These are phyloP conservation scores for Talaromyces adpressus DNA, from an alignment of 495 filamentous ascomycete genomes.

Conservation along the genomic window DNA sequence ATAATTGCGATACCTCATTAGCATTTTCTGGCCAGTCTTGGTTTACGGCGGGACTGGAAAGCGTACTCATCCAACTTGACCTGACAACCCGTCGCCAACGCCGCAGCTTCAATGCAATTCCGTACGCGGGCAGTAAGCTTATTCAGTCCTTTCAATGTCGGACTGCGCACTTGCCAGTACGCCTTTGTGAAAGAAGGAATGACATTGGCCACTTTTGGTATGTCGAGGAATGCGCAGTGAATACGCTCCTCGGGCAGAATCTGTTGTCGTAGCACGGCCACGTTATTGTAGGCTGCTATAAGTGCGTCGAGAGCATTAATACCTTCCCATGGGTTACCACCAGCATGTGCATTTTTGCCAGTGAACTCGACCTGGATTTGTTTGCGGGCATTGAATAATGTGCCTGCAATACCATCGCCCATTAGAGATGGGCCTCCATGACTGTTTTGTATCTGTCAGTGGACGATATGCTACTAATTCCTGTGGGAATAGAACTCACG, in stretches of 20 bases:
- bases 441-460: neutral
- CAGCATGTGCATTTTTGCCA: conserved; percentile 44
- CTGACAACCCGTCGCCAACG: conserved; percentile 51
- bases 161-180: conserved; percentile 45
- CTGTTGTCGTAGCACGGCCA: conserved; percentile 57
- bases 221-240: conserved; percentile 51
- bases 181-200: conserved; percentile 52
- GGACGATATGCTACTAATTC: too few relatives aligned
- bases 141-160: conserved; percentile 36
- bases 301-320: conserved; percentile 60
- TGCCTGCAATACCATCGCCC: conserved; percentile 24
- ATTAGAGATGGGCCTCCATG: neutral
- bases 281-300: conserved; percentile 53
- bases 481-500: neutral
- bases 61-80: conserved; percentile 39
- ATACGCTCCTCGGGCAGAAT: conserved; percentile 54
- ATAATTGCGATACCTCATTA: neutral
- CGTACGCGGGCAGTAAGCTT: conserved; percentile 43
- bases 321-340: conserved; percentile 56
- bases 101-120: conserved; percentile 54
- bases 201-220: conserved; percentile 53
- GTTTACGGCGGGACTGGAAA: neutral
- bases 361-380: conserved; percentile 28
- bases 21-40: neutral
- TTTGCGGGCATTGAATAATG: conserved; percentile 31